Base-by-base conservation (phyloP, 2,329 filamentous ascomycete genomes). In the Dothidotthia symphoricarpi region DNA sequence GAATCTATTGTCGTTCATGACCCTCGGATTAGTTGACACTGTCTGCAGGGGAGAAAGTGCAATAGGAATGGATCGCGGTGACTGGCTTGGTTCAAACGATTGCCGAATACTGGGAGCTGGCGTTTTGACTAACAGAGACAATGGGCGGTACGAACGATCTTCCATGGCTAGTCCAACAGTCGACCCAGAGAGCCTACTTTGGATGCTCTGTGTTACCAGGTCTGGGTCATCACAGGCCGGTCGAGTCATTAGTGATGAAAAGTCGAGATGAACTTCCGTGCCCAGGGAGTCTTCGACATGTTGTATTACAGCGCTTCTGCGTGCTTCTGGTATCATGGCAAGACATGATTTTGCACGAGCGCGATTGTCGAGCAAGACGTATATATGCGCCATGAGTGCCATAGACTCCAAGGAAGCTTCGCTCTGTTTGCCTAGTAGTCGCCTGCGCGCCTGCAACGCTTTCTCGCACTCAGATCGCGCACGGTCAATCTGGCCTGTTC, bases 361-460 rank as follows among this genome's bases (percentile, higher is more conserved):
- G 9, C 41, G 47, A 11, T 57, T 53, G 27, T 48, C 34, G 17
- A 53, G 38, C 41, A 51, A 28, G 17, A 53, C 39, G 16, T 51
- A 53, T 27, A 62, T 56, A 25, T 55, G 50, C 16, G 56, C 53
- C 54, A 60, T 59, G 28, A 62, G 49, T 10, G 55, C 54, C 31
- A 52, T 45, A 12, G 59, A 61, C 34, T 59, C 57, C 24, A 57
- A 43, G 16, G 55, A 46, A 8, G 45, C 45, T 8, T 45, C 39
- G 31, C 47, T 49, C n/a, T 41, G 45, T 39, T 62, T 62, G 14
- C 56, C 59, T 12, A 57, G 32, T 14, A 61, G 31, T 11, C 47
- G 45, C 25, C 54, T 39, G 28, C 59, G 49, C n/a, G 37, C 51
- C 27, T 57, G 51, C 13, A 62, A 42, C 16, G 55, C 45, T 34